These are phyloP conservation scores for Alternaria triticimaculans DNA, from an alignment of 2,329 filamentous ascomycete genomes.

Conservation along the genomic window DNA sequence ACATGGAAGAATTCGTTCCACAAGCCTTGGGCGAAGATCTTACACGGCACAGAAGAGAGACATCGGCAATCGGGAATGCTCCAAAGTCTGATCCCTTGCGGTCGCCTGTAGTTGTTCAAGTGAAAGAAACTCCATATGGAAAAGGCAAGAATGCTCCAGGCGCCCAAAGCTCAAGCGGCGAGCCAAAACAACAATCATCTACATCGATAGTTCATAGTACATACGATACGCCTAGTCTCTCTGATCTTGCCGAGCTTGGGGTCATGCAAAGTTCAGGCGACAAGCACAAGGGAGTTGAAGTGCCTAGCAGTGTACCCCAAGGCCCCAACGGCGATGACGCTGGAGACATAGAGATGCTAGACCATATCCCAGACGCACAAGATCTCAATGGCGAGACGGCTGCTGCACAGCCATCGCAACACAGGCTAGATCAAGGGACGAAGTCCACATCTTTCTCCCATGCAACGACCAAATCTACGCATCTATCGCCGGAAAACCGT, in stretches of 20 bases:
- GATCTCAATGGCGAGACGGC: neutral
- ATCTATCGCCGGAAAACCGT: neutral
- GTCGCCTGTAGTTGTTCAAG: conserved; percentile 27
- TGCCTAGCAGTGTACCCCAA: neutral
- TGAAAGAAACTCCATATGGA: conserved; percentile 39
- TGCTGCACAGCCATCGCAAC: neutral
- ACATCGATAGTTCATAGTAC: conserved; percentile 35
- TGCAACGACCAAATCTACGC: neutral
- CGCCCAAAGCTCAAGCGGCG: conserved; percentile 18
- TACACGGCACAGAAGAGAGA: neutral
- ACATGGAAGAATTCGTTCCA: conserved; percentile 37
- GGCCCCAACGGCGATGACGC: too few relatives aligned
- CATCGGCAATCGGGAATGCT: neutral
- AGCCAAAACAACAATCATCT: conserved; percentile 29
- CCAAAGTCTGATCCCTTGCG: neutral
- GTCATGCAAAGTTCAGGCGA: neutral
- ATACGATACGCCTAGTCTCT: conserved; percentile 24
- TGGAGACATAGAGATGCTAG: neutral
- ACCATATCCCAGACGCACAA: neutral
- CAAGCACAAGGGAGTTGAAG: neutral
- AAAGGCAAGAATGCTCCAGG: conserved; percentile 20
- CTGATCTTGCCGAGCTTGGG: neutral
- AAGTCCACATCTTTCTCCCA: neutral
- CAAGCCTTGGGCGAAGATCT: conserved; percentile 37
- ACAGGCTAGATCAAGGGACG: neutral